Evolutionary conservation across 2,329 filamentous ascomycete species (phyloP).

Genomic region (Pseudogymnoascus sp.): DNA sequence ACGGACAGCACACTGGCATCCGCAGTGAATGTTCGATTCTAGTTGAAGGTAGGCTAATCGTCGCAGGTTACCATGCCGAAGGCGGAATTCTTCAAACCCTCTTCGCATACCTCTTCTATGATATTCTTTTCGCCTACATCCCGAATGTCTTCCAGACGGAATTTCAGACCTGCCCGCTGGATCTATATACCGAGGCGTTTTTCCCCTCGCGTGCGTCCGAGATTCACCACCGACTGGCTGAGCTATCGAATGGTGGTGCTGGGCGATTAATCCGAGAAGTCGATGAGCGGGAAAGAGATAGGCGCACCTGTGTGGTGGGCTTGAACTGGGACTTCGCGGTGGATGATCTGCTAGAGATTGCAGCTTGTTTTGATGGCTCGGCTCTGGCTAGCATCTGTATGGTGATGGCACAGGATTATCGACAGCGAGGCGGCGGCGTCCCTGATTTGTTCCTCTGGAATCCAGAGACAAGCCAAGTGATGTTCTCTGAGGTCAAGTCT

Average conservation of each 20-base stretch:
- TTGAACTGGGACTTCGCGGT: slow-evolving; percentile 84
- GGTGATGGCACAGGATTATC: slow-evolving; percentile 93
- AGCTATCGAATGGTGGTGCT: slow-evolving; percentile 78
- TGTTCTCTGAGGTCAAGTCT: slow-evolving; percentile 76
- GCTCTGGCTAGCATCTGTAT: slow-evolving; percentile 81
- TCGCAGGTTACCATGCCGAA: slow-evolving; percentile 66
- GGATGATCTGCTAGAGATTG: slow-evolving; percentile 72
- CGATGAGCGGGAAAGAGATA: slow-evolving; percentile 60
- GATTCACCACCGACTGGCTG: slow-evolving; percentile 78
- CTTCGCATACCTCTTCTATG: slow-evolving; percentile 85
- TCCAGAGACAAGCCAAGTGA: slow-evolving; percentile 28
- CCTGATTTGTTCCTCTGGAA: slow-evolving; percentile 88
- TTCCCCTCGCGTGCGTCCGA: slow-evolving; percentile 79
- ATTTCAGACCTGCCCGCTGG: slow-evolving; percentile 88
- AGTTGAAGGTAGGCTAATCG: neutral
- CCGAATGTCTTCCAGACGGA: slow-evolving; percentile 96
- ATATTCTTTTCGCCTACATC: slow-evolving; percentile 85
- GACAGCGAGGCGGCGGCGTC: slow-evolving; percentile 75
- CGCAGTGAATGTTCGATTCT: neutral
- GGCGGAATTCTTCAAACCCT: slow-evolving; percentile 88
- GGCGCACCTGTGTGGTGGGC: slow-evolving; percentile 79
- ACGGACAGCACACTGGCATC: neutral
- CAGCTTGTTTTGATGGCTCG: slow-evolving; percentile 68
- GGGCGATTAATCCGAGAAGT: slow-evolving; percentile 59
- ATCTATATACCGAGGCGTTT: slow-evolving; percentile 89